These are phyloP conservation scores for Bruguiera sexangula DNA, from an alignment of 345 rosid species.

Conservation along the genomic window DNA sequence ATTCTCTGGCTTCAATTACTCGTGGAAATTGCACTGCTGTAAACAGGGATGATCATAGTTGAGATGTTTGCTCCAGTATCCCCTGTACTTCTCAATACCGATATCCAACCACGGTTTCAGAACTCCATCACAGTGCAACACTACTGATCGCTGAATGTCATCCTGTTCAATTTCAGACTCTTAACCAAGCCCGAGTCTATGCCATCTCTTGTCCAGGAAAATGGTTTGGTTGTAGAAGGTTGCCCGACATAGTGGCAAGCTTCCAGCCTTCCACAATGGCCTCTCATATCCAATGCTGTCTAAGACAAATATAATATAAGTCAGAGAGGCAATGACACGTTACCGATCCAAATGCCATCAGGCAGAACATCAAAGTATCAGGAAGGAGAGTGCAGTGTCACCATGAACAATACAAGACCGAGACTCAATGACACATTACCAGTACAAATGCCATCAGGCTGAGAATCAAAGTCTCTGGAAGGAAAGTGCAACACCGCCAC, in stretches of 20 bases:
- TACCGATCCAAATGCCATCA: too few relatives aligned
- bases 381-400: too few relatives aligned
- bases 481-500: too few relatives aligned
- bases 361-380: too few relatives aligned
- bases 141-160: conserved; percentile 20
- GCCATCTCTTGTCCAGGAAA: conserved; percentile 25
- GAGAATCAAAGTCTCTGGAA: too few relatives aligned
- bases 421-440: too few relatives aligned
- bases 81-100: conserved; percentile 10
- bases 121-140: conserved; percentile 29
- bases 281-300: conserved; percentile 1
- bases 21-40: conserved; percentile 38
- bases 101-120: conserved; percentile 33
- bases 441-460: too few relatives aligned
- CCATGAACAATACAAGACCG: too few relatives aligned
- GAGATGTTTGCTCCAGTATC: conserved; percentile 24
- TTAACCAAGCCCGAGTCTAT: conserved; percentile 24
- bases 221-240: conserved; percentile 23
- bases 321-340: too few relatives aligned
- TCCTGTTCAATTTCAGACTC: conserved; percentile 6
- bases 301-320: too few relatives aligned
- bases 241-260: conserved; percentile 28
- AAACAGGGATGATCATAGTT: conserved; percentile 16
- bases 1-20: conserved; percentile 25
- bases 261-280: conserved; percentile 26